A percentile compares a stretch with the other conserved stretches of the same genome.
Evolutionary conservation across 164 flowering plant species (phyloP).

Genomic region (Dillenia suffruticosa): DNA sequence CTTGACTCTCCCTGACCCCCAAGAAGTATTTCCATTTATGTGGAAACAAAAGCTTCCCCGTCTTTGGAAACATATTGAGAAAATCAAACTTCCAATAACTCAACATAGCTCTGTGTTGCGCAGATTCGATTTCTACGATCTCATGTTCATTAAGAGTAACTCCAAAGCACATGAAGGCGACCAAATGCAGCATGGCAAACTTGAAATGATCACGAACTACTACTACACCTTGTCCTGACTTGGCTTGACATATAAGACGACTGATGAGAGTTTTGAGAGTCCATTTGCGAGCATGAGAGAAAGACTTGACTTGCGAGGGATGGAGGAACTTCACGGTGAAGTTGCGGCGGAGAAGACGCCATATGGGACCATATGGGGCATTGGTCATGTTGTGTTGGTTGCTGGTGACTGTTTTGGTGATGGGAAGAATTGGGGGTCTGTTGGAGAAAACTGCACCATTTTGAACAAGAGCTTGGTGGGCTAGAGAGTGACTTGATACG

Average conservation of each 20-base stretch:
- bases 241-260: no score
- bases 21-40: conserved; percentile 17
- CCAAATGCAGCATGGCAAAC: no score
- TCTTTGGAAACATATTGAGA: conserved; percentile 20
- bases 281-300: conserved; percentile 14
- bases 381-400: conserved; percentile 24
- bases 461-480: conserved; percentile 40
- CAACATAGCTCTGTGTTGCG: no score
- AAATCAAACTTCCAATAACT: no score
- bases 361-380: conserved; percentile 33
- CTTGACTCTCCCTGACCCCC: no score
- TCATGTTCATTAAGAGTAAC: no score
- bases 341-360: conserved; percentile 44
- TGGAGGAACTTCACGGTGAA: conserved; percentile 29
- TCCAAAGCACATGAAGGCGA: no score
- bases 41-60: conserved; percentile 21
- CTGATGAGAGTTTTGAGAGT: no score
- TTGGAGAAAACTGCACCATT: conserved; percentile 35
- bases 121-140: no score
- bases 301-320: conserved; percentile 28
- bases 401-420: conserved; percentile 8
- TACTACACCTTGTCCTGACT: background rate
- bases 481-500: conserved; percentile 25
- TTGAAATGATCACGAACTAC: conserved; percentile 7
- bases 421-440: conserved; percentile 21